Conservation (phyloP, 2,329 filamentous ascomycete genomes). For the Thielaviopsis punctulata region DNA sequence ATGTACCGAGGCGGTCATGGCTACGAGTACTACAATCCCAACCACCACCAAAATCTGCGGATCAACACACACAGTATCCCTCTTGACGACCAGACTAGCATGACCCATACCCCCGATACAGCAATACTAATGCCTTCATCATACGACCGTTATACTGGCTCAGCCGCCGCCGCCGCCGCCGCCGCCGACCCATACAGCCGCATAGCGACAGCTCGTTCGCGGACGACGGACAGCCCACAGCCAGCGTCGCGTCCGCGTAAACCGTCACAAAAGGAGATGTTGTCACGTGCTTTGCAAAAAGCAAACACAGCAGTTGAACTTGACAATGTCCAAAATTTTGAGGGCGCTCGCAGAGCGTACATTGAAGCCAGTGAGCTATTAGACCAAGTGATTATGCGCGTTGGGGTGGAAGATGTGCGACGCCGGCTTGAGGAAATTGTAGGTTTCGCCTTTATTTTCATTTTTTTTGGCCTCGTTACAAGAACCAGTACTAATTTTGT, state of each 20-base stretch:
- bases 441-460: slow-evolving; percentile 24
- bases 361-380: slow-evolving; percentile 76
- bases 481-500: neutral
- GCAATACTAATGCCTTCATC: slow-evolving; percentile 11
- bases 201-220: neutral
- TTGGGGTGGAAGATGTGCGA: slow-evolving; percentile 69
- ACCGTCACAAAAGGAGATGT: slow-evolving; percentile 79
- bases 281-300: slow-evolving; percentile 87
- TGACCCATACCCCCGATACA: slow-evolving; percentile 10
- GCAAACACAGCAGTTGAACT: slow-evolving; percentile 90
- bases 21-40: slow-evolving; percentile 10
- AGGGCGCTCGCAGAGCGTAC: slow-evolving; percentile 80
- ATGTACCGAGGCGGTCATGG: slow-evolving; percentile 11
- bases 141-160: slow-evolving; percentile 8
- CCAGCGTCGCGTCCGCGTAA: slow-evolving; percentile 7
- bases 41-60: slow-evolving; percentile 5
- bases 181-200: neutral
- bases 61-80: slow-evolving; percentile 9
- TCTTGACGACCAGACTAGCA: slow-evolving; percentile 6
- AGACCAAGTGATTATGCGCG: slow-evolving; percentile 73
- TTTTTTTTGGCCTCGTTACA: neutral
- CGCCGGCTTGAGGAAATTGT: slow-evolving; percentile 88
- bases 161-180: neutral
- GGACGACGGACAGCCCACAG: neutral
- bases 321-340: slow-evolving; percentile 90